phyloP scores from a whole-genome alignment of 1,139 yeast species.

The Diutina scorzettiae region DNA sequence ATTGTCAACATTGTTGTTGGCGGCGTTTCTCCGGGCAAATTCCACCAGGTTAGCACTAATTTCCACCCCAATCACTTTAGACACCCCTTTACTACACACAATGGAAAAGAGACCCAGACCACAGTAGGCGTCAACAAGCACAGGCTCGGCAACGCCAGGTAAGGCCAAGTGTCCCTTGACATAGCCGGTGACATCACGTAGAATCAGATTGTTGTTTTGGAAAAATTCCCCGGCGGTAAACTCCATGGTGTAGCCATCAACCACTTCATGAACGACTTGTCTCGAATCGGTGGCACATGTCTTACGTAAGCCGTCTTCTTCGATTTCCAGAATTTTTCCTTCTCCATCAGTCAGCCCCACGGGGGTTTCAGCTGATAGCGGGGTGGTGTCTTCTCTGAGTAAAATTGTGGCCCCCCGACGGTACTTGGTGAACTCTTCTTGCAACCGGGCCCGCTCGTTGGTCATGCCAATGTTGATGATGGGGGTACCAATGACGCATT shows the following conservation, averaged over 20 bases:
- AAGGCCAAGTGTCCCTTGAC: constrained; percentile 60
- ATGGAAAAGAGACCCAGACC: constrained; percentile 92
- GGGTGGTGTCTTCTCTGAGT: constrained; percentile 63
- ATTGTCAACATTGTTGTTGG: constrained; percentile 58
- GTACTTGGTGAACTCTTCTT: constrained; percentile 38
- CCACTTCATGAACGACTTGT: constrained; percentile 69
- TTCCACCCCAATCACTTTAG: constrained; percentile 85
- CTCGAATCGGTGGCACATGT: constrained; percentile 61
- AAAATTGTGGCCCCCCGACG: constrained; percentile 82
- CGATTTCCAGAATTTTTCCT: constrained; percentile 10
- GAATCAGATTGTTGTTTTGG: constrained; percentile 87
- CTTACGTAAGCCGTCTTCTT: constrained; percentile 19
- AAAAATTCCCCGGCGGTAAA: constrained; percentile 92
- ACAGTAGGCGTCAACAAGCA: constrained; percentile 91
- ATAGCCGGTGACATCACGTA: constrained; percentile 70
- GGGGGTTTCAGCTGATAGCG: constrained; percentile 11
- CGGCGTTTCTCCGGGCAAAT: constrained; percentile 77
- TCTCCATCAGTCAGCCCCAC: constrained; percentile 33
- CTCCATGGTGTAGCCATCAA: constrained; percentile 64
- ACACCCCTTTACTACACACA: constrained; percentile 70
- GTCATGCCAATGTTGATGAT: constrained; percentile 63
- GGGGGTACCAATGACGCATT: constrained; percentile 79
- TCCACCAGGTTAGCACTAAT: constrained; percentile 84
- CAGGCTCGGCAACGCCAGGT: constrained; percentile 19
- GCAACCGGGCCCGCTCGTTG: constrained; percentile 53